Evolutionary conservation across 2,329 filamentous ascomycete genomes (phyloP).

Genomic region (Microsporum ferrugineum): DNA sequence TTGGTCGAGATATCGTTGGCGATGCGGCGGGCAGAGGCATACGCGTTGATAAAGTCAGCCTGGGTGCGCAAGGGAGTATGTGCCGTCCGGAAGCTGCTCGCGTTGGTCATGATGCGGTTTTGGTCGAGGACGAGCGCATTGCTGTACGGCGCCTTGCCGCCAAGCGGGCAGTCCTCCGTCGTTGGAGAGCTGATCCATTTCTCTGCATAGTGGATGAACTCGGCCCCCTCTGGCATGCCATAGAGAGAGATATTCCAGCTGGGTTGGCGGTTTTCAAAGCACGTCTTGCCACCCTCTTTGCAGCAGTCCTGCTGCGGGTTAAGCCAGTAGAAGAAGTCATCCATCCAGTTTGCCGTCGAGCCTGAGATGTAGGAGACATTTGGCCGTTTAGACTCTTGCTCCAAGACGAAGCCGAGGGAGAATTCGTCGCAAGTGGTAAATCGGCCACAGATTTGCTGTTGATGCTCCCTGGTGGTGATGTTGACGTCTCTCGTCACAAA

Average conservation of each 20-base stretch:
- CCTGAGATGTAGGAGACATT: constrained; percentile 80
- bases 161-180: constrained; percentile 72
- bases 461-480: constrained; percentile 59
- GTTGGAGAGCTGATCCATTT: constrained; percentile 75
- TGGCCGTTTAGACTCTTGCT: constrained; percentile 84
- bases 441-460: constrained; percentile 78
- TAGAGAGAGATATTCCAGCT: constrained; percentile 79
- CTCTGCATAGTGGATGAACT: constrained; percentile 76
- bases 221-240: constrained; percentile 87
- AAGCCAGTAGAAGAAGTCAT: constrained; percentile 95
- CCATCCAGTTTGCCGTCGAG: constrained; percentile 87
- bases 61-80: constrained; percentile 82
- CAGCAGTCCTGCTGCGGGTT: constrained; percentile 76
- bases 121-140: constrained; percentile 69
- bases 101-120: constrained; percentile 55
- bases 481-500: constrained; percentile 82
- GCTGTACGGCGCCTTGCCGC: constrained; percentile 76
- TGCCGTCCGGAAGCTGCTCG: constrained; percentile 83
- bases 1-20: constrained; percentile 59
- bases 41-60: constrained; percentile 83
- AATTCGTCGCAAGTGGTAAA: constrained; percentile 79
- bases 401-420: constrained; percentile 79
- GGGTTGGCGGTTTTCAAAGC: constrained; percentile 66
- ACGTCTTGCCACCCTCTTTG: constrained; percentile 57
- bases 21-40: constrained; percentile 79